Base-by-base conservation (phyloP, 805 yeast genomes). In the Lipomyces sp. region DNA sequence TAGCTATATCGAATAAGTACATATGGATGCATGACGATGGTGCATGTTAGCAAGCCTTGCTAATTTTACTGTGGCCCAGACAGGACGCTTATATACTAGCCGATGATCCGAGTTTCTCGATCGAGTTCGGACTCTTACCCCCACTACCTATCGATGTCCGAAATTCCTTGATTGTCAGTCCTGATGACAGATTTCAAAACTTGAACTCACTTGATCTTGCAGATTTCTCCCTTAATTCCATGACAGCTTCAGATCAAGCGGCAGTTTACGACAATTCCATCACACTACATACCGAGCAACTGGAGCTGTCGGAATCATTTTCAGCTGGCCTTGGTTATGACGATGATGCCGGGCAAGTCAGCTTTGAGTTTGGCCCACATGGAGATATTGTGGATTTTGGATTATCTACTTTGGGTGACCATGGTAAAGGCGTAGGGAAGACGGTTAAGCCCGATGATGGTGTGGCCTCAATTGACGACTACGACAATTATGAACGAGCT, bases 41-140 rank as follows among this genome's bases (percentile, higher is more conserved):
- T 7, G 5, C 24, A 15, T 42, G 18, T 2, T 7, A 4, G 18
- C 18, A 24, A 4, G 3, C n/a, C 8, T 3, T 42, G 3, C 48
- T 42, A 15, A 42, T 42, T 24, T 42, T 42, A 18, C n/a, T 42
- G 18, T 13, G 48, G 48, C 33, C 5, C 8, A 57, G 66, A 42
- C 48, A 18, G 18, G 62, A 57, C 33, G 57, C 10, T 10, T 42
- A 54, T 29, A 10, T 57, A 7, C 39, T 67, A 24, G 24, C 35
- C 5, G 70, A 68, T 37, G 71, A 68, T 51, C 71, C 71, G 18
- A 29, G 62, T n/a, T 68, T 68, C 35, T 51, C 69, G 24, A 63
- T 68, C 42, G 70, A 68, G 10, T 68, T 64, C 37, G 71, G 70
- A 6, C 54, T 68, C 4, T 59, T 68, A 2, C 71, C 67, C 15